Evolutionary conservation across 257 asterid species (phyloP), one percentile per base, ranked within the genome.

Genomic region (Forsythia viridissima): DNA sequence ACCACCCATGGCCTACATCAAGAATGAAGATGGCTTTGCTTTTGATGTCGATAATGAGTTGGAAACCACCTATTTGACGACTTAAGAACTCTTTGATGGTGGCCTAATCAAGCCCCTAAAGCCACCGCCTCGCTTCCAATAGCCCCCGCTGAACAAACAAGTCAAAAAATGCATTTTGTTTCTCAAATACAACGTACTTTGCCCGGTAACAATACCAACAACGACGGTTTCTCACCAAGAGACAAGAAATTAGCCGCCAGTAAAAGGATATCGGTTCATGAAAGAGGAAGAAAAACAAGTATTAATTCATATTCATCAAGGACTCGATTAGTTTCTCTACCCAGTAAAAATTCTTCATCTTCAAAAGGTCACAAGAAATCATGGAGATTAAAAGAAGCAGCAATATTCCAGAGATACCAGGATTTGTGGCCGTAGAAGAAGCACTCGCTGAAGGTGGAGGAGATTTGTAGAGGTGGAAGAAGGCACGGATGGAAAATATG

Each of bases 61-160:
- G n/a, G n/a, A n/a, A n/a, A n/a, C n/a, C n/a, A n/a, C n/a, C n/a
- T n/a, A n/a, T n/a, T n/a, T n/a, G n/a, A n/a, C n/a, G n/a, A n/a
- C n/a, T n/a, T n/a, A n/a, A n/a, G n/a, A n/a, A n/a, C 5, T 92
- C 15, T 93, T 93, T 20, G 91, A 86, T 61, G 92, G 92, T 20
- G 98, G 97, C 5, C 84, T 88, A 30, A 89, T 92, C 3, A 91
- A 87, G 76, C 82, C 92, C 24, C 41, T 87, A 46, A 84, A 81
- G 75, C 90, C 46, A 0, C 13, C 68, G 7, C 18, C 4, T n/a
- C n/a, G n/a, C n/a, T n/a, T n/a, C n/a, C n/a, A n/a, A n/a, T n/a
- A n/a, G n/a, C n/a, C n/a, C n/a, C n/a, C n/a, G n/a, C n/a, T n/a
- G n/a, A n/a, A n/a, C n/a, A n/a, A n/a, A n/a, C n/a, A n/a, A n/a